These are phyloP conservation scores for Fistulinella cinereoalba DNA, from an alignment of 1,284 basidiomycete species.

Conservation along the genomic window DNA sequence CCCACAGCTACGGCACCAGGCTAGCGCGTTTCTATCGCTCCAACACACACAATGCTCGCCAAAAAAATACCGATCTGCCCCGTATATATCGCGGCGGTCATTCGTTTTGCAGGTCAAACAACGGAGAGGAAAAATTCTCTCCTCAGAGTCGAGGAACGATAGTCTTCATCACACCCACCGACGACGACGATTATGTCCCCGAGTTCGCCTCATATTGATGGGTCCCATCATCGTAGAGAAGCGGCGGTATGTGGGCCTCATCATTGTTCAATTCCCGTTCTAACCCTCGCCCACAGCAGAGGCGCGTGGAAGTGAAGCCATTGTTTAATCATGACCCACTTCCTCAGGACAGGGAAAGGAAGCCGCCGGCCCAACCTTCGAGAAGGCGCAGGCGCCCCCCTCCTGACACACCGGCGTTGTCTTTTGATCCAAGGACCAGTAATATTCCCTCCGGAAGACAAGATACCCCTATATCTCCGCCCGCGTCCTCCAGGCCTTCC, in stretches of 20 bases:
- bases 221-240: conserved; percentile 17
- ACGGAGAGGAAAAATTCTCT: conserved; percentile 9
- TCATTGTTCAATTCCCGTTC: conserved; percentile 8
- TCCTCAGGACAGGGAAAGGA: conserved; percentile 24
- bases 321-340: conserved; percentile 26
- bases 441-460: conserved; percentile 25
- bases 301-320: conserved; percentile 18
- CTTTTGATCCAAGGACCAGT: conserved; percentile 19
- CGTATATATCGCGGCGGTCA: conserved; percentile 30
- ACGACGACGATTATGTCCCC: conserved; percentile 11
- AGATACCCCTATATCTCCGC: conserved; percentile 10
- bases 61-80: conserved; percentile 22
- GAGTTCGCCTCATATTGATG: conserved; percentile 15
- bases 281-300: conserved; percentile 24
- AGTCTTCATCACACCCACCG: conserved; percentile 6
- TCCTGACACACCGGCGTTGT: conserved; percentile 19
- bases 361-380: conserved; percentile 4
- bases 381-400: conserved; percentile 26
- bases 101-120: conserved; percentile 16
- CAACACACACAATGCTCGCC: conserved; percentile 27
- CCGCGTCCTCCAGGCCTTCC: conserved; percentile 7
- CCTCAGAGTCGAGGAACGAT: conserved; percentile 14
- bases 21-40: conserved; percentile 32
- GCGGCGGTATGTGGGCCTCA: conserved; percentile 22
- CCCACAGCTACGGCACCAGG: conserved; percentile 37